Base-by-base conservation (phyloP, 225 moss, liverwort and hornwort species). In the Antitrichia curtipendula region DNA sequence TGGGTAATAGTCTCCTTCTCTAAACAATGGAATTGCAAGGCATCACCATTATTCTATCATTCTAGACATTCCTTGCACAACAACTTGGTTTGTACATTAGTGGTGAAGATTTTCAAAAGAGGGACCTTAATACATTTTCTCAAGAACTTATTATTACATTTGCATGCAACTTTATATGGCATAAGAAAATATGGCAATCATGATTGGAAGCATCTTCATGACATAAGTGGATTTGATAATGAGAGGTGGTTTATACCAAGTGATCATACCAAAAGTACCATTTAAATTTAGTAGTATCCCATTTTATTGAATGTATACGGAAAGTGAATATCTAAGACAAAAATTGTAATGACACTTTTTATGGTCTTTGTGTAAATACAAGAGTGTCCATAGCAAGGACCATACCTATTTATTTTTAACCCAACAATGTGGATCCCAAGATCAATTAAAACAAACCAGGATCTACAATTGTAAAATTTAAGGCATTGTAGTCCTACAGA, bases 1-100 rank as follows among this genome's bases (percentile, higher is more conserved):
- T 91, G 93, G 93, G 91, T 93, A 87, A 84, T 52, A 19, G 18
- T 65, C 6, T 23, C 31, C 59, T 25, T 56, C 23, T 49, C 5
- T 38, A 61, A 20, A 41, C 31, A 54, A 31, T 62, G 12, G 36
- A 75, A 72, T 61, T 41, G 6, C 18, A 74, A 80, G 28, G 13
- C 17, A 50, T 41, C 1, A 6, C 72, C 49, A 32, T 70, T 68
- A 18, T 53, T 62, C 7, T 17, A 11, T 74, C 45, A 56, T 13
- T 36, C 13, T 50, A 66, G 6, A 58, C 5, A 5, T 36, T 76
- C 45, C 6, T 59, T n/a, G 9, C 41, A 68, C 29, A 3, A 53
- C 10, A 5, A 38, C 9, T 54, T 69, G 2, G 19, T 7, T 22
- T 0, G 1, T 9, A 29, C 8, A 25, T 58, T 41, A 4, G 25